phyloP scores from a whole-genome alignment of 495 filamentous ascomycete genomes.

The Daldinia childiae region DNA sequence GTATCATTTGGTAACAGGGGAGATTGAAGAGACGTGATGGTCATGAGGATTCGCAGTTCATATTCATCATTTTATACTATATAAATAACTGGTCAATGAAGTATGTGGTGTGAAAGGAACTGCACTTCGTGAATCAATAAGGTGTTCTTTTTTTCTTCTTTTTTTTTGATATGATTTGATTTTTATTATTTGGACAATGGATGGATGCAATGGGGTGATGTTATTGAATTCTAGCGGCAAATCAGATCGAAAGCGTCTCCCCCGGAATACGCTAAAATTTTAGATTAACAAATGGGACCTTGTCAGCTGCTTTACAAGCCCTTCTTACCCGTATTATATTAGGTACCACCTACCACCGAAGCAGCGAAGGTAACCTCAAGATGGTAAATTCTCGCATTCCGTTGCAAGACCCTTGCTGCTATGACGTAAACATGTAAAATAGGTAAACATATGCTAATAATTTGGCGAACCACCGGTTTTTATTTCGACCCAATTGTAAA shows the following conservation, averaged over 20 bases:
- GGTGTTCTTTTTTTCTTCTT: constrained; percentile 11
- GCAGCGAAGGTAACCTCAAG: background rate
- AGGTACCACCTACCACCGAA: background rate
- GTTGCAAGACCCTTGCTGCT: background rate
- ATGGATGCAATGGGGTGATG: constrained; percentile 16
- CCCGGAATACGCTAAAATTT: constrained; percentile 31
- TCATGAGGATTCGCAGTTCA: constrained; percentile 20
- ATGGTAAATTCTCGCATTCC: background rate
- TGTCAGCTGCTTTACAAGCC: background rate
- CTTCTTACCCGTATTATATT: background rate
- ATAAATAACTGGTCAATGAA: background rate
- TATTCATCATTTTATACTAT: constrained; percentile 21
- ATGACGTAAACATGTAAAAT: background rate
- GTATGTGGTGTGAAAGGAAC: constrained; percentile 10
- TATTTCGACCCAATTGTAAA: background rate
- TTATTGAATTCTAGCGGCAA: background rate
- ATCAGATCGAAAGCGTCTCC: constrained; percentile 13
- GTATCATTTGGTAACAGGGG: constrained; percentile 24
- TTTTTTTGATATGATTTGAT: background rate
- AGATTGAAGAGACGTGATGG: background rate
- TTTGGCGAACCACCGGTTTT: background rate
- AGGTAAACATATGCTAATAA: background rate
- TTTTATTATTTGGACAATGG: constrained; percentile 11
- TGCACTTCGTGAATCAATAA: background rate
- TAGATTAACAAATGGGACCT: background rate